Evolutionary conservation across 2,329 filamentous ascomycete species (phyloP).

Genomic region (Alternaria infectoria): DNA sequence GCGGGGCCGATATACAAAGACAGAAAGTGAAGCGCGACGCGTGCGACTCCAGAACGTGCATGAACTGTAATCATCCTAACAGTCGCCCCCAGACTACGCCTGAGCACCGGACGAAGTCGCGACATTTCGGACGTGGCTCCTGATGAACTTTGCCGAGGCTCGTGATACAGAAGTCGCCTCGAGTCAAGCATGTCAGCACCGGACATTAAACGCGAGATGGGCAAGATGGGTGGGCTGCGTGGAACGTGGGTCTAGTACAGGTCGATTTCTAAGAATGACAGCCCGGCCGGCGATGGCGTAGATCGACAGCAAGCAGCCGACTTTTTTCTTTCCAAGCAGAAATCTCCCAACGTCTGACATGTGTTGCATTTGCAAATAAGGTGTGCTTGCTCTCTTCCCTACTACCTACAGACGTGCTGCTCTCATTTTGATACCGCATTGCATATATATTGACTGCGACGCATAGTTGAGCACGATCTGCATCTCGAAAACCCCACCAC

Average conservation of each 20-base stretch:
- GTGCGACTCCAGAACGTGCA: conserved; percentile 22
- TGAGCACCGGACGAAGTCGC: background rate
- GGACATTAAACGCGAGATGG: conserved; percentile 1
- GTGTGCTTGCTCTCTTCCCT: background rate
- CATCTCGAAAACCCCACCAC: conserved; percentile 18
- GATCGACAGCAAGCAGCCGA: conserved; percentile 11
- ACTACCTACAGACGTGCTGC: too few species aligned
- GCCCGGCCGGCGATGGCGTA: conserved; percentile 28
- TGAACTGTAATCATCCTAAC: conserved; percentile 21
- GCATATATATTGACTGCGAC: background rate
- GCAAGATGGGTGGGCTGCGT: background rate
- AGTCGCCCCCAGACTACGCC: conserved; percentile 3
- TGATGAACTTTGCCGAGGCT: conserved; percentile 8
- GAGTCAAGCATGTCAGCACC: conserved; percentile 17
- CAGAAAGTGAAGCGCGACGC: conserved; percentile 22
- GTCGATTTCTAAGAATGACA: conserved; percentile 31
- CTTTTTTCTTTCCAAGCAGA: conserved; percentile 16
- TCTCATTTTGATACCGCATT: conserved; percentile 12
- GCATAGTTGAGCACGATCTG: conserved; percentile 14
- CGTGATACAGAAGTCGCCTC: conserved; percentile 13
- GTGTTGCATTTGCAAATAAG: conserved; percentile 9
- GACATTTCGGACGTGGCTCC: background rate
- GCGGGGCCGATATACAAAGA: conserved; percentile 6
- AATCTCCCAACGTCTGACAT: conserved; percentile 17
- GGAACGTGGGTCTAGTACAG: conserved; percentile 26